Evolutionary conservation across 345 rosid species (phyloP), one percentile per base, ranked within the genome.

Genomic region (rapeseed (Brassica napus)): DNA sequence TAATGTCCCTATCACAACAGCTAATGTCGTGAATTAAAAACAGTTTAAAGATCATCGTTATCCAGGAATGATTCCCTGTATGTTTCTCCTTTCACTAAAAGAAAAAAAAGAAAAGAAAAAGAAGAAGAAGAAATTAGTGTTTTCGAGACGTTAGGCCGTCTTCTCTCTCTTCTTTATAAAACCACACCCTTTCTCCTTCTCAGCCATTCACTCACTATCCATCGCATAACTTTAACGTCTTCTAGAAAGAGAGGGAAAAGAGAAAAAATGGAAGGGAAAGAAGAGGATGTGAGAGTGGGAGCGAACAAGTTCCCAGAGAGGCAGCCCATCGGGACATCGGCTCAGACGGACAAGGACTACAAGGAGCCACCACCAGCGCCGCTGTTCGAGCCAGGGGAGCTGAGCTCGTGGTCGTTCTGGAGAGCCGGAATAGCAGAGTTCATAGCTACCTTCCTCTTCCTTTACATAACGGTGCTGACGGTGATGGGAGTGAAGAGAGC

Each of bases 311-410:
- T 76, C 61, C 72, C 82, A 18, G 87, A 82, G 83, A 85, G 82
- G 60, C 87, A 85, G 32, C 87, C 84, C 2, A 76, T 85, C 0
- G 87, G 87, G 3, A 84, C 85, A 0, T 73, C 87, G 3, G 85
- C 87, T 76, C 87, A 83, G 68, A 52, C 71, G 4, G 78, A 76
- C 75, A 84, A 78, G 69, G 86, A 85, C 88, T 85, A 85, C 86
- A 81, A 79, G 57, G 85, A 84, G 69, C 85, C 85, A 64, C 85
- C 87, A 24, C 65, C 87, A 6, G 85, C 87, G 5, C 85, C 85
- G n/a, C 68, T 84, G 58, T 82, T 84, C 63, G 87, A 84, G 79
- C 71, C 85, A 11, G 83, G 77, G 1, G 87, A 82, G 80, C 68
- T 84, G 30, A 68, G 73, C 1, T 84, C 85, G 1, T 85, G 87